A percentile compares a stretch with the other conserved stretches of the same genome.
Evolutionary conservation across 306 rosid species (phyloP).

Genomic region (Comarum palustre): DNA sequence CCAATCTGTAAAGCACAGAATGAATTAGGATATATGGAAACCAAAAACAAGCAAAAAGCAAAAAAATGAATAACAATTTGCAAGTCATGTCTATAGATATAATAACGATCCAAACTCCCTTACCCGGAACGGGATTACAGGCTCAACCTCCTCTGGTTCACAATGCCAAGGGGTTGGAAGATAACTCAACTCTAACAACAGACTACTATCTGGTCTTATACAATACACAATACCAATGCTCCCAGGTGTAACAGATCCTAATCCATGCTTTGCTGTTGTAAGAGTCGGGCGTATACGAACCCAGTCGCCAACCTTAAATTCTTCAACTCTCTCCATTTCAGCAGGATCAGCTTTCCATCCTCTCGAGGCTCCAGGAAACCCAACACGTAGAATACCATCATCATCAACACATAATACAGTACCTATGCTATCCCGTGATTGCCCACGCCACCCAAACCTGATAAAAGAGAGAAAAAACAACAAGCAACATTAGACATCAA

Average conservation of each 20-base stretch:
- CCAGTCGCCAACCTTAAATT: slow-evolving; percentile 98
- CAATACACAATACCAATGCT: slow-evolving; percentile 98
- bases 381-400: slow-evolving; percentile 96
- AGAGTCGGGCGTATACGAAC: slow-evolving; percentile 96
- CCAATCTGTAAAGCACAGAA: slow-evolving; percentile 65
- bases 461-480: neutral
- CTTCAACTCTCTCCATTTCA: slow-evolving; percentile 98
- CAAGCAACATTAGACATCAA: slow-evolving; percentile 4
- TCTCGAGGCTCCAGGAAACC: slow-evolving; percentile 99
- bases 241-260: slow-evolving; percentile 97
- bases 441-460: slow-evolving; percentile 99
- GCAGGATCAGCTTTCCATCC: slow-evolving; percentile 99
- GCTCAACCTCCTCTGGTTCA: slow-evolving; percentile 99
- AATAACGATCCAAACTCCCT: slow-evolving; percentile 23
- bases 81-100: neutral
- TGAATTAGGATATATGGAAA: slow-evolving; percentile 10
- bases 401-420: slow-evolving; percentile 96
- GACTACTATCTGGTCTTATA: slow-evolving; percentile 91
- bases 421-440: slow-evolving; percentile 94
- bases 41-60: neutral
- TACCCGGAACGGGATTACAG: slow-evolving; percentile 83
- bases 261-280: slow-evolving; percentile 91
- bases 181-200: slow-evolving; percentile 83
- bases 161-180: slow-evolving; percentile 99
- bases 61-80: neutral